Conservation (phyloP, 2,329 filamentous ascomycete species). For the Neopestalotiopsis sp. region DNA sequence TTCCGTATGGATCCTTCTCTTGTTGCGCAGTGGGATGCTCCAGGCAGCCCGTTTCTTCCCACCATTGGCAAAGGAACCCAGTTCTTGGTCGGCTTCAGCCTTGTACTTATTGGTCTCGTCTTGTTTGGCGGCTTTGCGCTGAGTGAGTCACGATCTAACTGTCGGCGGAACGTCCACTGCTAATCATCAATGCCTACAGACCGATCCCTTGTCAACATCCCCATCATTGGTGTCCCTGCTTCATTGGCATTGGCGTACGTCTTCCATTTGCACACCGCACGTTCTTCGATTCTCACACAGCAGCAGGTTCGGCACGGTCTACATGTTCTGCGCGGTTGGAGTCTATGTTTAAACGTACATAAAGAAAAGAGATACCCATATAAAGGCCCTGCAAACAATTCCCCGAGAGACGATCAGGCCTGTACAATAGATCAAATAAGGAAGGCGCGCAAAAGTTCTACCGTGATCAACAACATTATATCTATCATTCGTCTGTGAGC, state of each 20-base stretch:
- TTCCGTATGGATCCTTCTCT: slow-evolving; percentile 77
- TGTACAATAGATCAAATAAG: slow-evolving; percentile 48
- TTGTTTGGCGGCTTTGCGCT: slow-evolving; percentile 83
- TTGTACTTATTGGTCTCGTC: slow-evolving; percentile 74
- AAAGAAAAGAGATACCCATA: slow-evolving; percentile 48
- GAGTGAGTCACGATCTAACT: slow-evolving; percentile 59
- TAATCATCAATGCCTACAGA: slow-evolving; percentile 57
- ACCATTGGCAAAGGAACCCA: slow-evolving; percentile 81
- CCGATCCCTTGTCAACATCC: slow-evolving; percentile 78
- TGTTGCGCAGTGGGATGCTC: slow-evolving; percentile 90
- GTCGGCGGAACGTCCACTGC: not conserved
- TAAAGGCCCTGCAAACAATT: slow-evolving; percentile 26
- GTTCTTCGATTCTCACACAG: not conserved
- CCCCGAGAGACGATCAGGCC: slow-evolving; percentile 30
- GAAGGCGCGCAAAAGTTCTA: slow-evolving; percentile 33
- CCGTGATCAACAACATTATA: slow-evolving; percentile 1
- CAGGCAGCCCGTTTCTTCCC: slow-evolving; percentile 83
- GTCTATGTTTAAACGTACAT: slow-evolving; percentile 80
- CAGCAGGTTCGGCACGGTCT: slow-evolving; percentile 87
- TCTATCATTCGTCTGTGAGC: not conserved
- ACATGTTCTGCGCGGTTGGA: slow-evolving; percentile 98
- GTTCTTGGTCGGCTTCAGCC: slow-evolving; percentile 78
- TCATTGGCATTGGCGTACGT: slow-evolving; percentile 89
- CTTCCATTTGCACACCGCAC: not conserved
- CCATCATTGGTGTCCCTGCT: slow-evolving; percentile 81